Conservation (phyloP, 148 eudicot genomes). For the Vaccinium vitisidaea region DNA sequence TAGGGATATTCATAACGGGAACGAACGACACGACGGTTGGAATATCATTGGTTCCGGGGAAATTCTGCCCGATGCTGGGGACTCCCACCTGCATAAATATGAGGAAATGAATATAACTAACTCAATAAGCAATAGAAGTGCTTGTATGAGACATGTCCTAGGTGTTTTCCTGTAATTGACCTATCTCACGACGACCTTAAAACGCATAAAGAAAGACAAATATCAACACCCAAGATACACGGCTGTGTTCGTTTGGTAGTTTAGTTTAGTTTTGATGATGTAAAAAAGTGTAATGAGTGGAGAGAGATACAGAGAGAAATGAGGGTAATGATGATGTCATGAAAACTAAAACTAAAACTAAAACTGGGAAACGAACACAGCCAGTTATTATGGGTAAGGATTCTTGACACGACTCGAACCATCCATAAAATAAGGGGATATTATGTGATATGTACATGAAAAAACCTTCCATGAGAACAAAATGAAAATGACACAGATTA, state of each 20-base stretch:
- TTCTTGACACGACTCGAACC: not conserved
- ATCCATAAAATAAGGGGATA: not conserved
- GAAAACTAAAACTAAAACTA: too few species aligned
- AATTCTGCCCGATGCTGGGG: conserved; percentile 13
- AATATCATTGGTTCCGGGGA: not conserved
- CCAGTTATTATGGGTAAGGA: not conserved
- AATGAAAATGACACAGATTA: not conserved
- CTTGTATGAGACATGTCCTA: not conserved
- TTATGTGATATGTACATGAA: not conserved
- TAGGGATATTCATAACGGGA: conserved; percentile 17
- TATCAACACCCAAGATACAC: not conserved
- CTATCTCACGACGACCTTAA: not conserved
- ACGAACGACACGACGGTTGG: conserved; percentile 1
- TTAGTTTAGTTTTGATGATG: too few species aligned
- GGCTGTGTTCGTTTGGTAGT: too few species aligned
- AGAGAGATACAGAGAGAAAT: too few species aligned
- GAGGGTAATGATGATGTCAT: too few species aligned
- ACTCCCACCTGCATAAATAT: conserved; percentile 19
- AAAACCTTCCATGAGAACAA: not conserved
- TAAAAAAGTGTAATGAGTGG: too few species aligned
- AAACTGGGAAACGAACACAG: too few species aligned
- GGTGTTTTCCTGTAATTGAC: not conserved
- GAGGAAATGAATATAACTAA: not conserved
- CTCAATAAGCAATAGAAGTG: not conserved
- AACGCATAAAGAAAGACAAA: not conserved